A percentile compares a stretch with the other conserved stretches of the same genome.
Evolutionary conservation across 2,329 filamentous ascomycete species (phyloP).

Genomic region (Xylariaceae sp.): DNA sequence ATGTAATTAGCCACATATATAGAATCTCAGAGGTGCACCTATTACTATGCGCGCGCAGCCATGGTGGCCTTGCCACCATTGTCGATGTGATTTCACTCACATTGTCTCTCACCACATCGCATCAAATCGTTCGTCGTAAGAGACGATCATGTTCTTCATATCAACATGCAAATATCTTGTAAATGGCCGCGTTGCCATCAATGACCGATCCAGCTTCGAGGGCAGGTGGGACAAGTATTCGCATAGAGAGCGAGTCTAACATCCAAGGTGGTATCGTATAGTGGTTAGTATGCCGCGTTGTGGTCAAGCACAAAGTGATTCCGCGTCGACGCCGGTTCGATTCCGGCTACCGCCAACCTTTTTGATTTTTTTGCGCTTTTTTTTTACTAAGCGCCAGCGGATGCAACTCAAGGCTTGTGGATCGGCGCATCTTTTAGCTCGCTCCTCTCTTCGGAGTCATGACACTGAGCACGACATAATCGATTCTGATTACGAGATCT

Average conservation of each 20-base stretch:
- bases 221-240: neutral
- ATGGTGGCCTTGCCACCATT: no score
- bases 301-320: neutral
- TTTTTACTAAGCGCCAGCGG: neutral
- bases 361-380: neutral
- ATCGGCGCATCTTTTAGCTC: neutral
- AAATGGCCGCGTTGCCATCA: neutral
- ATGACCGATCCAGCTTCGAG: neutral
- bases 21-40: no score
- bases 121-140: no score
- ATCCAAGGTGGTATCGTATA: neutral
- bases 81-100: no score
- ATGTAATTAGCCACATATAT: no score
- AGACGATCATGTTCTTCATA: no score
- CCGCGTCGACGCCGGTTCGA: constrained; percentile 3
- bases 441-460: no score
- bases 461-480: neutral
- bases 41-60: no score
- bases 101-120: no score
- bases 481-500: neutral
- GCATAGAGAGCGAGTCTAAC: neutral
- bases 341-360: constrained; percentile 2
- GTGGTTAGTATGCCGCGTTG: constrained; percentile 1
- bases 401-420: neutral
- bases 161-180: no score